Evolutionary conservation across 2,329 filamentous ascomycete species (phyloP), one percentile per base, ranked within the genome.

Genomic region (Colletotrichum sidae): DNA sequence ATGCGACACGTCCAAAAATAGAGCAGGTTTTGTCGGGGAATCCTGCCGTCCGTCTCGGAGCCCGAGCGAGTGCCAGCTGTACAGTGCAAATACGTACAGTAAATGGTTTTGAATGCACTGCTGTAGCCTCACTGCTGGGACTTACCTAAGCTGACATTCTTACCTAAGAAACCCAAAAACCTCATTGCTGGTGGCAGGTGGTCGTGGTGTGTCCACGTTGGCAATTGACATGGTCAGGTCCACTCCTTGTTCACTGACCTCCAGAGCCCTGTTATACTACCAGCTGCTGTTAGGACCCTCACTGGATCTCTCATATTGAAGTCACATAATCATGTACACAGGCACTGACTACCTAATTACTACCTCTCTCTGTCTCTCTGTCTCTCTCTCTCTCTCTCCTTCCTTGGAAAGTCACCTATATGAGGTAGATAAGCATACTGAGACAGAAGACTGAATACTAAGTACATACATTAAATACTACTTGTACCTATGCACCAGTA

Each of bases 1-100:
- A 63, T 63, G 58, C 63, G 39, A 45, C 47, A 56, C 1, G 50
- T 62, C 58, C 58, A 47, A 62, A 52, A 65, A 65, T 62, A 65
- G 63, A 25, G 46, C 39, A 13, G 35, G 49, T 9, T n/a, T 53
- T 42, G 47, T 66, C 58, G 58, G 63, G 63, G 59, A 35, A 66
- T 66, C 47, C 58, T 58, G 58, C 47, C 25, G 25, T 25, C 25
- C 25, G 25, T 25, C 25, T 25, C 4, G 4, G 25, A 25, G 25
- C 25, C 25, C 25, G 25, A 25, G 47, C 49, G 49, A 35, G 47
- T 53, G 15, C 42, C 33, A 37, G 7, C 11, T 46, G 44, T 41
- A 34, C 42, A 47, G 34, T 44, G 25, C 13, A 8, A 25, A 1
- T 25, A 25, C 3, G 1, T 25, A 25, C 25, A 25, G 25, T 5